Base-by-base conservation (phyloP, 75 land plant genomes). In the Picea sitchensis region DNA sequence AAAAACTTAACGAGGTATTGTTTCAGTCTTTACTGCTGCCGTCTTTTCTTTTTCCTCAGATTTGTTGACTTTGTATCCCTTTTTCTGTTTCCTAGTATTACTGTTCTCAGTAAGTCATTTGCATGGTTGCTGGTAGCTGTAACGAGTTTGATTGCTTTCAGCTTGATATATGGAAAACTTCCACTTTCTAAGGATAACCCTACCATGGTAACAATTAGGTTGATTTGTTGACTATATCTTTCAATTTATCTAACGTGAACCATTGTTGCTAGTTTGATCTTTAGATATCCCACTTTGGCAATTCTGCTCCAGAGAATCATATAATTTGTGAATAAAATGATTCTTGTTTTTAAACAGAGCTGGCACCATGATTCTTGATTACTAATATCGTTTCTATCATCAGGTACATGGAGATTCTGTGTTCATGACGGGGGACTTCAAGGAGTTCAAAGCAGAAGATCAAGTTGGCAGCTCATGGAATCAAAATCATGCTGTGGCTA, bases 381-480 rank as follows among this genome's bases (percentile, higher is more conserved):
- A 17, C 77, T 15, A 34, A 76, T 67, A 32, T 69, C n/a, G 12
- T 61, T 60, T 76, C 17, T 26, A 20, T 17, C 47, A 57, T 80
- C 86, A 96, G 99, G 99, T 97, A 13, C 92, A 95, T 80, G 98
- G 98, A 44, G 92, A 97, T 77, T 81, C 98, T 9, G 75, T 91
- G 74, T 97, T 92, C 64, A 82, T 86, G 83, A 95, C 90, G 2
- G 88, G 99, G 11, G 83, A 87, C 58, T 97, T 97, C 58, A 85
- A 79, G 68, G 89, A 85, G 76, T 97, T 93, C 71, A 86, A 87
- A 77, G 86, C 85, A 58, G 94, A 87, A 58, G 92, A 81, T 65
- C 82, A 87, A 76, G 58, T 69, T 9, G 80, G 76, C 79, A 80
- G 76, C 75, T 47, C 88, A 36, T 97, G 99, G 98, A 82, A 95